Evolutionary conservation across 2,329 filamentous ascomycete species (phyloP), one percentile per base, ranked within the genome.

Genomic region (Fusarium sp.): DNA sequence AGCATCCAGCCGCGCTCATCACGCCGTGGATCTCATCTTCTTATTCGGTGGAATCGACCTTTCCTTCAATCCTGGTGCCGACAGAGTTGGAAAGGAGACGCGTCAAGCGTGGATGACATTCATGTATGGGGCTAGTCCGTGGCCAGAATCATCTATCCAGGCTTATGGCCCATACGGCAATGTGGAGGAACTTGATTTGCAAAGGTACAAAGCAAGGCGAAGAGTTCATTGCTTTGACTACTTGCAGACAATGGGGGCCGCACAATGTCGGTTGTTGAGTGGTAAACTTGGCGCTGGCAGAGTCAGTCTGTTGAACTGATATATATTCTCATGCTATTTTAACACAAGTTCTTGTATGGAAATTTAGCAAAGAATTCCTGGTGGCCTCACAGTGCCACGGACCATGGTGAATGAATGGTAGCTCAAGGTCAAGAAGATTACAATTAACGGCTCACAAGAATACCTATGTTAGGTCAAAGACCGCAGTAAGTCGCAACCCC

Each of bases 21-120:
- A 87, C 66, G 86, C 84, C 0, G 83, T 87, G 3, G 86, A 87
- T 70, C 75, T 87, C 5, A 66, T 87, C 2, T 82, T 86, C 10
- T 72, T 87, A 0, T 87, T 87, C 30, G 84, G 80, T 0, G 82
- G 82, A 0, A 72, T 85, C 5, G 83, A 85, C 62, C 64, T 85
- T 0, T 78, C 78, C 0, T 82, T 82, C 25, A 81, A 81, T 2
- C 79, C 77, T 1, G 74, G 78, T 2, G 84, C 85, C 4, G 72
- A 81, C 4, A 64, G 54, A 0, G 79, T 83, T 14, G 81, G 83
- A 0, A 60, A 74, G 30, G 80, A 82, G 10, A 82, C 87, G 81
- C 80, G 84, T n/a, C 75, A 74, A 14, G 74, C 80, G 5, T 86
- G 85, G 84, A 79, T 85, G 17, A 45, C 35, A 3, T 87, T 87